A percentile compares a stretch with the other conserved stretches of the same genome.
phyloP scores from a whole-genome alignment of 2,329 filamentous ascomycete species.

The Botryotinia globosa region DNA sequence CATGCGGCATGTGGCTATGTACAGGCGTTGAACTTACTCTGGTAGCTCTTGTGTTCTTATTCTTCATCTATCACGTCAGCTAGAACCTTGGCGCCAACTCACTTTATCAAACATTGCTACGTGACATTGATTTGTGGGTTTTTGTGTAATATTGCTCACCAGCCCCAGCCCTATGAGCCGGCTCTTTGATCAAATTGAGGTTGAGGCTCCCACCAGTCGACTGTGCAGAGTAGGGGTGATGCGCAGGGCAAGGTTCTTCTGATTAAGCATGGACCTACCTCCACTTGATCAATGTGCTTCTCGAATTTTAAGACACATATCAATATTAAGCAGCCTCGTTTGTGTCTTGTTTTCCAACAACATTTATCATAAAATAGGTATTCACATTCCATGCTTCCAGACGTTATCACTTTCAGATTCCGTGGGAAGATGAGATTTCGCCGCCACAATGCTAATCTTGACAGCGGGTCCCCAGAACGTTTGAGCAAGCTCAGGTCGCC shows the following conservation, averaged over 20 bases:
- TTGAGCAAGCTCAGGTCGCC: slow-evolving; percentile 13
- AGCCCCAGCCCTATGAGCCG: slow-evolving; percentile 14
- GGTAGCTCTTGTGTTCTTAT: neutral
- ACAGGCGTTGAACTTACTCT: slow-evolving; percentile 6
- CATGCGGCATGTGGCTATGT: slow-evolving; percentile 16
- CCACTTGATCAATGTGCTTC: neutral
- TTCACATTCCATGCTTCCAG: neutral
- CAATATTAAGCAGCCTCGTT: neutral
- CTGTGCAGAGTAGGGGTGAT: neutral
- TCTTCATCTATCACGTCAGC: slow-evolving; percentile 16
- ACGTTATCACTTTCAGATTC: neutral
- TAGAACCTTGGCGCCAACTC: slow-evolving; percentile 9
- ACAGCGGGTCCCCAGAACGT: slow-evolving; percentile 2
- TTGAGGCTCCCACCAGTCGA: neutral
- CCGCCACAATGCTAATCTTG: neutral
- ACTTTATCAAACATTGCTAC: neutral
- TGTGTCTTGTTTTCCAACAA: neutral
- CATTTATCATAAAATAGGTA: neutral
- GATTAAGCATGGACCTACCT: slow-evolving; percentile 6
- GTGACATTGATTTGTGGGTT: slow-evolving; percentile 17
- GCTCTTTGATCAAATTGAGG: neutral
- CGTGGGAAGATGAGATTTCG: neutral
- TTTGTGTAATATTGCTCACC: slow-evolving; percentile 4
- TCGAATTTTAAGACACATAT: neutral
- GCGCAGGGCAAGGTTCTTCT: neutral